phyloP scores from a whole-genome alignment of 2,329 filamentous ascomycete species.

The Xylariaceae sp. region DNA sequence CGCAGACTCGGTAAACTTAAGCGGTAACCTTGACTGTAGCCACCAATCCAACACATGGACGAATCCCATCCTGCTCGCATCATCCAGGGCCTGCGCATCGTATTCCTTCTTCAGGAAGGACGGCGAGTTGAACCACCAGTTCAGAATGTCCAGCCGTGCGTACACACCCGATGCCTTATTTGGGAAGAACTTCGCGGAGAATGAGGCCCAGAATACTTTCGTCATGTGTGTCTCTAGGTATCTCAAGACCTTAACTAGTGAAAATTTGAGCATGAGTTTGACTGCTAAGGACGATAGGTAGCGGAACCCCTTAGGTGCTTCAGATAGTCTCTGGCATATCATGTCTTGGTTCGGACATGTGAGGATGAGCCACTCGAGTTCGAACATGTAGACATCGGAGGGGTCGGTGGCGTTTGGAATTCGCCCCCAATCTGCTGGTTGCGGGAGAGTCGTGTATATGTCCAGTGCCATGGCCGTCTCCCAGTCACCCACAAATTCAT shows the following conservation, averaged over 20 bases:
- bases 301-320: constrained; percentile 65
- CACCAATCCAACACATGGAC: constrained; percentile 88
- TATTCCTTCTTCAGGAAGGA: constrained; percentile 86
- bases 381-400: constrained; percentile 67
- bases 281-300: constrained; percentile 76
- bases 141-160: constrained; percentile 76
- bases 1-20: constrained; percentile 82
- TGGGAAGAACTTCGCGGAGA: constrained; percentile 79
- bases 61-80: constrained; percentile 80
- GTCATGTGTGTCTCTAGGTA: constrained; percentile 63
- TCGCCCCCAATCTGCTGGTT: constrained; percentile 50
- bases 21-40: constrained; percentile 70
- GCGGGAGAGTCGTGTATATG: constrained; percentile 72
- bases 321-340: constrained; percentile 69
- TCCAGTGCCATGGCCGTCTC: constrained; percentile 78
- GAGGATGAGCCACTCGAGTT: constrained; percentile 81
- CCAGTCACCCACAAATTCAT: constrained; percentile 85
- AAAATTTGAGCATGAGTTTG: constrained; percentile 89
- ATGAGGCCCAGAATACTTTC: constrained; percentile 74
- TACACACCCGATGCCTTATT: constrained; percentile 87
- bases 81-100: constrained; percentile 78
- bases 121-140: constrained; percentile 84
- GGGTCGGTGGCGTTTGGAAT: constrained; percentile 47
- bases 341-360: constrained; percentile 60
- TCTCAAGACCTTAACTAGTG: constrained; percentile 71